Percentiles rank a stretch among this genome's conserved stretches.
Conservation (phyloP, 257 asterid species). For the Solanum chilense region DNA sequence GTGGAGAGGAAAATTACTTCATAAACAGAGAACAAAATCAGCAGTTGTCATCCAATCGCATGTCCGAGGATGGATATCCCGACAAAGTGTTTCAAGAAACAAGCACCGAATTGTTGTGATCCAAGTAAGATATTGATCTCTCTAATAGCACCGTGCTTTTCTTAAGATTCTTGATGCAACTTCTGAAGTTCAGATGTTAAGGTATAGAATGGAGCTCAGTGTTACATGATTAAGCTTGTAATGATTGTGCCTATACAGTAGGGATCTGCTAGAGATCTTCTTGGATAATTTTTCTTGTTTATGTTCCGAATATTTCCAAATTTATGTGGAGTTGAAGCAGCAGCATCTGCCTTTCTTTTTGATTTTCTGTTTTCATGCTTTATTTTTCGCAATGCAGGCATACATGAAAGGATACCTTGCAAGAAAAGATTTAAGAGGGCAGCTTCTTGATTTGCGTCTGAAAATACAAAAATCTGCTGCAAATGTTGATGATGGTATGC, state of each 20-base stretch:
- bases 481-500: constrained; percentile 71
- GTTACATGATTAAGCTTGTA: not conserved
- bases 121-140: constrained; percentile 42
- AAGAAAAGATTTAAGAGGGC: constrained; percentile 55
- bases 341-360: not conserved
- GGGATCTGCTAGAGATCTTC: not conserved
- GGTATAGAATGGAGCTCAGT: not conserved
- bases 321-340: not conserved
- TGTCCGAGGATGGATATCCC: constrained; percentile 57
- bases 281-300: not conserved
- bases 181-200: not conserved
- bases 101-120: constrained; percentile 38
- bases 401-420: constrained; percentile 86
- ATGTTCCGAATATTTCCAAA: not conserved
- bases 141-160: not conserved
- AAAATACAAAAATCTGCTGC: constrained; percentile 86
- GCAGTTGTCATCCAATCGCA: constrained; percentile 61
- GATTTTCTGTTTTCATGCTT: not conserved
- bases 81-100: constrained; percentile 30
- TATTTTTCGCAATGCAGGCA: constrained; percentile 34
- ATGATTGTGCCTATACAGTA: not conserved
- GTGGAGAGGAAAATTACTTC: constrained; percentile 53
- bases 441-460: constrained; percentile 56
- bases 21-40: constrained; percentile 25
- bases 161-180: not conserved